Evolutionary conservation across 805 yeast species (phyloP).

Genomic region (Wickerhamomyces mucosus): DNA sequence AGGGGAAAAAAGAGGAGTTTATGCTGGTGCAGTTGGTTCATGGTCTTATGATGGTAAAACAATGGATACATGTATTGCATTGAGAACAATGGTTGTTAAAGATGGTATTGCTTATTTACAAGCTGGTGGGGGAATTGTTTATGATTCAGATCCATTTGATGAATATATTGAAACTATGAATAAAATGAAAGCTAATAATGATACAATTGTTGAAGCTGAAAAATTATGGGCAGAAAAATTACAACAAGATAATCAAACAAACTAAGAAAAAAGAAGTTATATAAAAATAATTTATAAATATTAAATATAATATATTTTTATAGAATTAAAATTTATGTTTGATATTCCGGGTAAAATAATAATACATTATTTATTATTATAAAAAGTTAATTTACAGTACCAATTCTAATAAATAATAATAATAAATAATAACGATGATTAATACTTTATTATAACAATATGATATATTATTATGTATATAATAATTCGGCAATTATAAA

Average conservation of each 20-base stretch:
- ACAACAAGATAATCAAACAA: constrained; percentile 13
- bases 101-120: constrained; percentile 87
- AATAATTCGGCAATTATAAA: too few species aligned
- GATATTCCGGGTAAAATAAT: too few species aligned
- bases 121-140: constrained; percentile 99
- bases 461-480: too few species aligned
- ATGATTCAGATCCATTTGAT: constrained; percentile 89
- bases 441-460: too few species aligned
- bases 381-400: too few species aligned
- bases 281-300: too few species aligned
- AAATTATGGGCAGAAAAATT: constrained; percentile 51
- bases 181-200: constrained; percentile 90
- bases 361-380: too few species aligned
- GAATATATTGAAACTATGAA: constrained; percentile 96
- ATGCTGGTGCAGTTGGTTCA: constrained; percentile 98
- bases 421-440: too few species aligned
- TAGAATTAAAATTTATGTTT: too few species aligned
- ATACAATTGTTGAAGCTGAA: constrained; percentile 90
- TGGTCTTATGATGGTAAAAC: constrained; percentile 94
- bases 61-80: constrained; percentile 97
- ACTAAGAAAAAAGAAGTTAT: too few species aligned
- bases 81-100: constrained; percentile 93
- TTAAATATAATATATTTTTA: too few species aligned
- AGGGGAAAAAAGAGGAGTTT: constrained; percentile 87
- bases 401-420: too few species aligned